Conservation (phyloP, 1,139 yeast genomes). For the Scheffersomyces parashehatae region DNA sequence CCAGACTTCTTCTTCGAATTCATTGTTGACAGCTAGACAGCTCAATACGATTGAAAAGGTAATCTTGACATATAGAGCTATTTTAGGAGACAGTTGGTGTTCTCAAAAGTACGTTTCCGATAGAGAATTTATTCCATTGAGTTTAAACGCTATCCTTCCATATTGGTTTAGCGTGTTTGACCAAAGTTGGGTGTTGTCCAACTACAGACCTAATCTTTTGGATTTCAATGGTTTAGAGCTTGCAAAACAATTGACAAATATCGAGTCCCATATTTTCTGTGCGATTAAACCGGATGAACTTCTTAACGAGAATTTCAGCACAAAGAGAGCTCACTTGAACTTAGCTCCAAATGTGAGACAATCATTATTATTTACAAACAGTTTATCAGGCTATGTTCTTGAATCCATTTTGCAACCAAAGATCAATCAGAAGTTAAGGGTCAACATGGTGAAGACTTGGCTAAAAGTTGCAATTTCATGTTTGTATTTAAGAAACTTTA, state of each 20-base stretch:
- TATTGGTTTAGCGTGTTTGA: conserved; percentile 44
- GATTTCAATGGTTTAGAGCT: conserved; percentile 79
- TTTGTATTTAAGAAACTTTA: conserved; percentile 76
- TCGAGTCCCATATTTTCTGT: conserved; percentile 74
- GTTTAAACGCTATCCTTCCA: conserved; percentile 27
- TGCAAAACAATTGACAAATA: conserved; percentile 80
- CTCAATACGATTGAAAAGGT: conserved; percentile 45
- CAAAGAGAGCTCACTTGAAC: conserved; percentile 60
- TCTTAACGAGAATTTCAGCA: conserved; percentile 69
- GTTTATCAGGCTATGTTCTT: conserved; percentile 77
- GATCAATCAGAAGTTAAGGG: conserved; percentile 49
- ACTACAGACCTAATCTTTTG: conserved; percentile 53
- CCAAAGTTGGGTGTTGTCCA: conserved; percentile 48
- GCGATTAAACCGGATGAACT: conserved; percentile 71
- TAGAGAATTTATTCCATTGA: conserved; percentile 29
- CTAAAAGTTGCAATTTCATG: conserved; percentile 82
- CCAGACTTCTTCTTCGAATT: conserved; percentile 40
- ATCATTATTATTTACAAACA: conserved; percentile 73
- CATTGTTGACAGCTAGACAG: conserved; percentile 41
- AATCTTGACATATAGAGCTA: conserved; percentile 49
- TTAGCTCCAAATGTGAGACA: conserved; percentile 74
- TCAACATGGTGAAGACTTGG: conserved; percentile 74
- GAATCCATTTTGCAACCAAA: conserved; percentile 70
- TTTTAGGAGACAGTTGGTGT: conserved; percentile 55
- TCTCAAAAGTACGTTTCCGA: conserved; percentile 26